These are phyloP conservation scores for Sphagnum magellanicum DNA, from an alignment of 228 moss, liverwort and hornwort species.

Conservation along the genomic window DNA sequence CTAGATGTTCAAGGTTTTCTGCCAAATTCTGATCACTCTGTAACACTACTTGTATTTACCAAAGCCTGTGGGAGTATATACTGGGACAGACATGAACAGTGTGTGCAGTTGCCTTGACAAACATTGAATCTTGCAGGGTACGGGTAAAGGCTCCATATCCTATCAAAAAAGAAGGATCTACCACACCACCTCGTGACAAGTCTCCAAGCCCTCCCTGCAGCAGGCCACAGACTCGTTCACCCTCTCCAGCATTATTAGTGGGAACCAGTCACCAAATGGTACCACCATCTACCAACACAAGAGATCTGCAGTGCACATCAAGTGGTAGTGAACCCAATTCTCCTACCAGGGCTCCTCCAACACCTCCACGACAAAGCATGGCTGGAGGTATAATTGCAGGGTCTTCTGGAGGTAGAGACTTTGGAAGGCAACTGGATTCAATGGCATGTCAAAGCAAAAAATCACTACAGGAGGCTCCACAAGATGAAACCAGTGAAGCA, in stretches of 20 bases:
- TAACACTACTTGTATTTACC: neutral
- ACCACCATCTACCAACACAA: slow-evolving; percentile 8
- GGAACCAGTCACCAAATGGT: slow-evolving; percentile 5
- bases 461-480: neutral
- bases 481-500: neutral
- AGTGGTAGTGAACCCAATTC: slow-evolving; percentile 24
- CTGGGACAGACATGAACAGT: no score
- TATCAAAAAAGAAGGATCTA: slow-evolving; percentile 18
- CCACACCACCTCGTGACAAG: slow-evolving; percentile 17
- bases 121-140: slow-evolving; percentile 10
- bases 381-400: slow-evolving; percentile 20
- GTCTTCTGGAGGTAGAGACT: slow-evolving; percentile 13
- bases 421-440: slow-evolving; percentile 8
- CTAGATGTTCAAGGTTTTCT: neutral
- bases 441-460: slow-evolving; percentile 12
- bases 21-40: neutral
- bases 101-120: neutral
- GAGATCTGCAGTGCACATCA: slow-evolving; percentile 15
- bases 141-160: slow-evolving; percentile 24
- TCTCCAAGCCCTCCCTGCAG: slow-evolving; percentile 20
- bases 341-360: slow-evolving; percentile 25
- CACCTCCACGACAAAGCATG: slow-evolving; percentile 20
- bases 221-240: slow-evolving; percentile 22
- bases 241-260: slow-evolving; percentile 14
- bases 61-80: no score